These are phyloP conservation scores for Trypanosoma boissoni DNA, from an alignment of 208 protist species.

Conservation along the genomic window DNA sequence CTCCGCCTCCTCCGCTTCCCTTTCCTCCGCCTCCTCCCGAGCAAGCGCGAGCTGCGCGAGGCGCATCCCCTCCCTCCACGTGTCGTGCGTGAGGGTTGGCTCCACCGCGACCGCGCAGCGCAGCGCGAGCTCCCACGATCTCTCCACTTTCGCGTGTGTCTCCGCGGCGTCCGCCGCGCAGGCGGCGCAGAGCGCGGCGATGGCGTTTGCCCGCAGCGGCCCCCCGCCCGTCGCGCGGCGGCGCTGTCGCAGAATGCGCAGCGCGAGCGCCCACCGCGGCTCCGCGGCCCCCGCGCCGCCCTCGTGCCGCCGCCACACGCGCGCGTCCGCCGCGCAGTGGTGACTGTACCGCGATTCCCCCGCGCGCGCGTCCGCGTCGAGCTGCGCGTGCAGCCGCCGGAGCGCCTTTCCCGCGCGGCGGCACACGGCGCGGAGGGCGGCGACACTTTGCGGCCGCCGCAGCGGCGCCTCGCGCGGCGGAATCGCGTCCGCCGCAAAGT, in stretches of 20 bases:
- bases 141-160: not conserved
- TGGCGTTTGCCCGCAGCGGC: constrained; percentile 5
- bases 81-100: constrained; percentile 3
- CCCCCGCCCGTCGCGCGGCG: constrained; percentile 13
- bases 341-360: constrained; percentile 20
- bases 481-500: constrained; percentile 31
- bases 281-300: not conserved
- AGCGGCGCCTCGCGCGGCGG: constrained; percentile 20
- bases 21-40: not conserved
- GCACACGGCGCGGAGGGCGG: constrained; percentile 23
- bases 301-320: constrained; percentile 11
- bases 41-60: not conserved
- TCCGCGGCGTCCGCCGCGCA: constrained; percentile 17
- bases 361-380: constrained; percentile 28
- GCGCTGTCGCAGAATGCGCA: constrained; percentile 27
- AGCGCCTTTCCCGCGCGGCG: constrained; percentile 20
- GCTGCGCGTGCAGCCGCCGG: constrained; percentile 23
- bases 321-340: constrained; percentile 7
- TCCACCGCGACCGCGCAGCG: constrained; percentile 19
- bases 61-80: constrained; percentile 19
- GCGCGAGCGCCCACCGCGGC: constrained; percentile 25
- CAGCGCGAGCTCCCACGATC: constrained; percentile 23
- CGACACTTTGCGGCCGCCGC: constrained; percentile 18
- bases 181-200: constrained; percentile 22
- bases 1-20: constrained; percentile 4